phyloP scores from a whole-genome alignment of 257 asterid species.

The Mentha longifolia region DNA sequence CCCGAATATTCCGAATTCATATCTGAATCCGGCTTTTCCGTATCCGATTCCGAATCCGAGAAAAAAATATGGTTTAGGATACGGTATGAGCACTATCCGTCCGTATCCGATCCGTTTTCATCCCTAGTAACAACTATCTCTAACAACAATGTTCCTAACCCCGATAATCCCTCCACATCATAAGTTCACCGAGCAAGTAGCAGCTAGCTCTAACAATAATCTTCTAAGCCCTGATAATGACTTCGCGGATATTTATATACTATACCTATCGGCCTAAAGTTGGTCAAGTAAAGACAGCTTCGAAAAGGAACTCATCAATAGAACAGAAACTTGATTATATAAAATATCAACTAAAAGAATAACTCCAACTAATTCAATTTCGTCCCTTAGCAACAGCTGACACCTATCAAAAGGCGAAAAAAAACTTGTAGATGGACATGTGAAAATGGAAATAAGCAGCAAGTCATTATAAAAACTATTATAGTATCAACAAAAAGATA shows the following conservation, averaged over 20 bases:
- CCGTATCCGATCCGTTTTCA: no score
- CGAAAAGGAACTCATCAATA: not conserved
- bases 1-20: no score
- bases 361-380: not conserved
- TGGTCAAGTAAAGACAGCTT: not conserved
- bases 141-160: not conserved
- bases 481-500: slow-evolving; percentile 23
- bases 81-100: no score
- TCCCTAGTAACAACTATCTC: not conserved
- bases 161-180: not conserved
- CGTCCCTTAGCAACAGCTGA: not conserved
- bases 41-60: no score
- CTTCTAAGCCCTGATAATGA: not conserved
- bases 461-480: slow-evolving; percentile 12
- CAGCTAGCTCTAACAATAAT: not conserved
- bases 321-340: not conserved
- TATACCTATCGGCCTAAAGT: not conserved
- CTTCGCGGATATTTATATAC: not conserved
- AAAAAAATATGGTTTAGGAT: no score
- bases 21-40: no score
- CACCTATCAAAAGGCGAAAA: not conserved
- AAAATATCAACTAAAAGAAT: not conserved
- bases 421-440: not conserved
- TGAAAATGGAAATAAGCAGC: not conserved
- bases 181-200: not conserved